These are phyloP conservation scores for Xylaria cubensis DNA, from an alignment of 495 filamentous ascomycete genomes.

Conservation along the genomic window DNA sequence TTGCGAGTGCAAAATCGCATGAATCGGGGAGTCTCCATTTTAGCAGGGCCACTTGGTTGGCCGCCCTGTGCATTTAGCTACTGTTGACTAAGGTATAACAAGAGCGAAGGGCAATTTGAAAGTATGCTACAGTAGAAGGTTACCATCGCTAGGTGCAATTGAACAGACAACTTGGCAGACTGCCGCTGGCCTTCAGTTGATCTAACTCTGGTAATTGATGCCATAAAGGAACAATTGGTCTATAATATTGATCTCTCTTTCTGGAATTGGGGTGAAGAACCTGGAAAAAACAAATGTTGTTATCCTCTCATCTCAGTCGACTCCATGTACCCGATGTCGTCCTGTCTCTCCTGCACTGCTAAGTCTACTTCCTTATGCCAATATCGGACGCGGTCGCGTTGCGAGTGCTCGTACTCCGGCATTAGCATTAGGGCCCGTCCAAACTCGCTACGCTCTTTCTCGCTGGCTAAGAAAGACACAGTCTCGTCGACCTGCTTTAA, in stretches of 20 bases:
- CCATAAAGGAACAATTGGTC: neutral
- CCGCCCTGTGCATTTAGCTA: neutral
- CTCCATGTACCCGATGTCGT: constrained; percentile 24
- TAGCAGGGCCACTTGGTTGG: neutral
- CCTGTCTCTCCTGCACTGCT: constrained; percentile 28
- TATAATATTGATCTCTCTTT: neutral
- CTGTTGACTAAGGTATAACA: neutral
- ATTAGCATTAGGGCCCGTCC: constrained; percentile 42
- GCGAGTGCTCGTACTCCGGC: constrained; percentile 46
- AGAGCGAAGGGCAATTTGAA: neutral
- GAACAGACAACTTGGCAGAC: constrained; percentile 1
- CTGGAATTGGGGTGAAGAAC: neutral
- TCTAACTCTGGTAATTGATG: neutral
- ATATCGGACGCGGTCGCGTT: constrained; percentile 32
- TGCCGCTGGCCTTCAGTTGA: neutral
- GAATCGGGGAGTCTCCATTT: neutral
- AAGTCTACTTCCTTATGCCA: constrained; percentile 33
- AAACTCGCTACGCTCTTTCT: constrained; percentile 39
- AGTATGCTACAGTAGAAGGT: neutral
- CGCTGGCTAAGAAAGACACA: constrained; percentile 21
- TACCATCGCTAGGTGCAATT: neutral
- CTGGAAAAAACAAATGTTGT: neutral
- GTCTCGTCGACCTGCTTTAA: constrained; percentile 44
- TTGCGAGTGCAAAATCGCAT: neutral
- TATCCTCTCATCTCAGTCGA: neutral